phyloP scores from a whole-genome alignment of 257 asterid species.

The Primulina huaijiensis region DNA sequence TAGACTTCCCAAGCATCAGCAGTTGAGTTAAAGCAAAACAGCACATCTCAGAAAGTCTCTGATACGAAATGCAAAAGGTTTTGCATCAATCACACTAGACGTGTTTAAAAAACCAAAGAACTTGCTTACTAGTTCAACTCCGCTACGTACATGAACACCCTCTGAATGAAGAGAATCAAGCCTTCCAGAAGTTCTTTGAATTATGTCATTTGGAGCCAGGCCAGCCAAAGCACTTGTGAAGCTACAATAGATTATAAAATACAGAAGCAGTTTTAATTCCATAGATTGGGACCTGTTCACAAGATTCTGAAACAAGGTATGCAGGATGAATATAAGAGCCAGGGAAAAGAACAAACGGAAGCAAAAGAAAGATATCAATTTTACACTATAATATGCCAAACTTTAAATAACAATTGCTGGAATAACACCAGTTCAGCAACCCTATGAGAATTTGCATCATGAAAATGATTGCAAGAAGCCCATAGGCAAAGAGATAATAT shows the following conservation, averaged over 20 bases:
- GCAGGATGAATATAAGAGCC: not conserved
- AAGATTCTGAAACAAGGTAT: not conserved
- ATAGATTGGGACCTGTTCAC: slow-evolving; percentile 15
- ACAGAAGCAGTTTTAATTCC: slow-evolving; percentile 10
- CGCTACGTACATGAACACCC: slow-evolving; percentile 86
- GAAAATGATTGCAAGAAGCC: not conserved
- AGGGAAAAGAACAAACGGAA: slow-evolving; percentile 9
- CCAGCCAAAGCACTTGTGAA: slow-evolving; percentile 86
- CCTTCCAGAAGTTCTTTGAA: slow-evolving; percentile 78
- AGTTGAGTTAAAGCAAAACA: slow-evolving; percentile 84
- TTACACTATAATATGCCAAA: slow-evolving; percentile 5
- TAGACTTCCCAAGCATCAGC: slow-evolving; percentile 77
- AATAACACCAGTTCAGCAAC: not conserved
- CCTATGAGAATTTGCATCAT: not conserved
- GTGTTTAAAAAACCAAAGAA: not conserved
- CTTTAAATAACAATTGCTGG: not conserved
- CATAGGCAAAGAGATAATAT: not conserved
- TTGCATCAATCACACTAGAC: slow-evolving; percentile 14
- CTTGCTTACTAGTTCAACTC: slow-evolving; percentile 16
- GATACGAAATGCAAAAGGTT: slow-evolving; percentile 28
- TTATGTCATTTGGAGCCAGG: slow-evolving; percentile 63
- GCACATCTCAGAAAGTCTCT: slow-evolving; percentile 98
- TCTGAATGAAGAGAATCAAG: slow-evolving; percentile 95
- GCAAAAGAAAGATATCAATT: not conserved
- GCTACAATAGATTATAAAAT: slow-evolving; percentile 39